Evolutionary conservation across 2,329 filamentous ascomycete species (phyloP), one percentile per base, ranked within the genome.

Genomic region (Colletotrichum sp.): DNA sequence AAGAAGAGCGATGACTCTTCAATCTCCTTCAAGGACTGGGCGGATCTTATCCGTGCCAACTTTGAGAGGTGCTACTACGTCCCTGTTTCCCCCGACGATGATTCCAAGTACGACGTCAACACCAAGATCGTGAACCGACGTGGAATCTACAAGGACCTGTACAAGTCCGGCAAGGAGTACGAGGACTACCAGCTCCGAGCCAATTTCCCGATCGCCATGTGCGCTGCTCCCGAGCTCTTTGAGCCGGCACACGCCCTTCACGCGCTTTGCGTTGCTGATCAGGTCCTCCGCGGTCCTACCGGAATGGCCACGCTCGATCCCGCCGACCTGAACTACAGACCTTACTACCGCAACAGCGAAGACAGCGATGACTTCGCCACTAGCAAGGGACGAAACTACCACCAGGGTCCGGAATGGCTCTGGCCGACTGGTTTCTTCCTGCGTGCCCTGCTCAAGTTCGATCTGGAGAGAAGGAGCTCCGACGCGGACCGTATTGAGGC

Each of bases 351-450:
- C 88, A 99, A 99, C 87, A 95, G 94, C 79, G 96, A 99, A 82
- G 97, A 99, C 85, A 96, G 94, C 76, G 92, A 92, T 15, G 95
- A 99, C 84, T 99, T 98, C 82, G 92, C 95, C 13, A 99, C 96
- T 0, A 93, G 94, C 80, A 99, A 99, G 86, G 97, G 97, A 66
- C 91, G 97, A 72, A 99, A 99, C 86, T 99, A 99, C 86, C 97
- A 99, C 85, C 96, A 99, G 84, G 97, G 97, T 6, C 98, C 97
- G 0, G 97, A 99, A 84, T 99, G 97, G 97, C 87, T 98, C 29
- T 99, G 97, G 97, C 98, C 96, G 1, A 96, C 95, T 2, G 97
- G 97, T 6, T 99, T 96, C 88, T 99, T 98, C 89, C 89, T 98
- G 27, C 93, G 98, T 65, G 97, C 97, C 2, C 88, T 99, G 78